Conservation (phyloP, 1,139 yeast genomes). For the Candida tetrigidarum region DNA sequence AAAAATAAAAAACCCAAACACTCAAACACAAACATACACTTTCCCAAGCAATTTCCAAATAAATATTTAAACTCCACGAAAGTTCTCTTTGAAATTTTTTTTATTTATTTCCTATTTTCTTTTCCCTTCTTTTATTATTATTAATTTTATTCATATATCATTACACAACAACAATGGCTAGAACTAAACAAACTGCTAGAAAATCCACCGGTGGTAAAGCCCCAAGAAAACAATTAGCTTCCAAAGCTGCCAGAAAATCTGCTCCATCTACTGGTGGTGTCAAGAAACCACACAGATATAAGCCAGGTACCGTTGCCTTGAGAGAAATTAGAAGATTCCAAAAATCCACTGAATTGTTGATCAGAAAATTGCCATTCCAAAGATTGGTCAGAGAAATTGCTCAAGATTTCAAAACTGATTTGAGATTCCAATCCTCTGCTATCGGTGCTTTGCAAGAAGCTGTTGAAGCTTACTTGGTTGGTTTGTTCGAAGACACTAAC, state of each 20-base stretch:
- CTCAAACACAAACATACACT: neutral
- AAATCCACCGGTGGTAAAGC: constrained; percentile 99
- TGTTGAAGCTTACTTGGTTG: constrained; percentile 94
- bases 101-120: neutral
- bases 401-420: constrained; percentile 97
- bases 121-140: constrained; percentile 1
- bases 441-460: constrained; percentile 99
- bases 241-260: constrained; percentile 99
- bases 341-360: constrained; percentile 94
- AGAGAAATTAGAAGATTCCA: constrained; percentile 99
- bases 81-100: neutral
- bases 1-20: neutral
- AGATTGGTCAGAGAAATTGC: constrained; percentile 98
- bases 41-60: neutral
- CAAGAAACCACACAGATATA: constrained; percentile 99
- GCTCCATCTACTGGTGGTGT: constrained; percentile 99
- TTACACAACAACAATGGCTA: constrained; percentile 67
- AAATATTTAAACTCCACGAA: constrained; percentile 3
- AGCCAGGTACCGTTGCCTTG: constrained; percentile 99
- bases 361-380: constrained; percentile 99
- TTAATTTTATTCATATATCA: too few relatives aligned
- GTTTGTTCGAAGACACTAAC: constrained; percentile 95
- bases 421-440: constrained; percentile 98
- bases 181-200: constrained; percentile 99
- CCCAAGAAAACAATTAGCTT: constrained; percentile 99